These are phyloP conservation scores for Colletotrichum incanum DNA, from an alignment of 2,329 filamentous ascomycete genomes.

Conservation along the genomic window DNA sequence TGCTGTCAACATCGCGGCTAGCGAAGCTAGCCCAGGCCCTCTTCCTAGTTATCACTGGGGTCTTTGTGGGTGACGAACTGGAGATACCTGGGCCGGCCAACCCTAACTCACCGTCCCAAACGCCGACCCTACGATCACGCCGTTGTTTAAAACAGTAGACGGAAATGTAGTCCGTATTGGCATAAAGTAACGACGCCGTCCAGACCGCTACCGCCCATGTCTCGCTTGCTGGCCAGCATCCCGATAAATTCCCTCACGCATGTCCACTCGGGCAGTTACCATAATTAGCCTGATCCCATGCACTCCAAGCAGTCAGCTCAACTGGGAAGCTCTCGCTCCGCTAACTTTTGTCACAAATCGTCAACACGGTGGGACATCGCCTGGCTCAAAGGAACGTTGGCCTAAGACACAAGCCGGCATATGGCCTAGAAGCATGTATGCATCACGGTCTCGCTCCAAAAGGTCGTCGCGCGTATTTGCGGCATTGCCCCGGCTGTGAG, in stretches of 20 bases:
- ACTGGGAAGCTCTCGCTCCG: constrained; percentile 26
- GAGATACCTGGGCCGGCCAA: constrained; percentile 26
- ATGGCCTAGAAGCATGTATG: constrained; percentile 35
- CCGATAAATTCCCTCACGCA: constrained; percentile 43
- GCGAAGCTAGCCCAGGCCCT: background rate
- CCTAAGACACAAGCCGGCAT: constrained; percentile 2
- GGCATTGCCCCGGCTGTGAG: constrained; percentile 18
- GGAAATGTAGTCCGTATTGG: background rate
- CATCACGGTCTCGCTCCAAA: background rate
- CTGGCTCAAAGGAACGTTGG: constrained; percentile 19
- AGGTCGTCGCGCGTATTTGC: constrained; percentile 13
- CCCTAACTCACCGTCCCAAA: constrained; percentile 36
- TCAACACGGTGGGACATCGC: constrained; percentile 21
- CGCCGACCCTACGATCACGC: constrained; percentile 12
- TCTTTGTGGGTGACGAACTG: constrained; percentile 18
- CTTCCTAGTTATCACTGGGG: background rate
- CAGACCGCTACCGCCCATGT: constrained; percentile 32
- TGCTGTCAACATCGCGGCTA: constrained; percentile 20
- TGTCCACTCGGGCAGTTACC: constrained; percentile 38
- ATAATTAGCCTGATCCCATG: constrained; percentile 39
- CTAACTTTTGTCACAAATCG: constrained; percentile 37
- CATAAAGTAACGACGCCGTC: background rate
- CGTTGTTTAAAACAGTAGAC: background rate
- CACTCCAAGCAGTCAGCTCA: constrained; percentile 32
- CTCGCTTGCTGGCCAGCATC: constrained; percentile 22